phyloP scores from a whole-genome alignment of 1,284 basidiomycete genomes.

The Agaricales sp. region DNA sequence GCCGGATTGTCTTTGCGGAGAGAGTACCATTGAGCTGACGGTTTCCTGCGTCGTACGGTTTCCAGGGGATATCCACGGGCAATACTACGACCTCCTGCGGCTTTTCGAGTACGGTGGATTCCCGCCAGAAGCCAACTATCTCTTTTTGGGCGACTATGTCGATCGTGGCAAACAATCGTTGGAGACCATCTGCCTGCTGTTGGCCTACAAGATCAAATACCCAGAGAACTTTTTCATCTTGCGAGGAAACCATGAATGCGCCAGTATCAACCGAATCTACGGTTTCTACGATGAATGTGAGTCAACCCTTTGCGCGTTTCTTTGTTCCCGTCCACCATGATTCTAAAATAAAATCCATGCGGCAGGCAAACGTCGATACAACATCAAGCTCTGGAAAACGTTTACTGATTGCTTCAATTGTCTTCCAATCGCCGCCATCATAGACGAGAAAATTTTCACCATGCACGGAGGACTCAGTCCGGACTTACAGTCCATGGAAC shows the following conservation, averaged over 20 bases:
- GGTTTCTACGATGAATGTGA: conserved; percentile 95
- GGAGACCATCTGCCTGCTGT: conserved; percentile 86
- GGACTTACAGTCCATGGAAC: conserved; percentile 98
- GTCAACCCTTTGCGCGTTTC: conserved; percentile 20
- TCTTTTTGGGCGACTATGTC: conserved; percentile 93
- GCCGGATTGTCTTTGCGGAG: too few species aligned
- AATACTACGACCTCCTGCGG: conserved; percentile 91
- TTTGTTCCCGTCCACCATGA: too few species aligned
- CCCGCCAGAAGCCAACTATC: conserved; percentile 93
- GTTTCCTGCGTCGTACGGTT: background rate
- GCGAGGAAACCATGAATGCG: conserved; percentile 91
- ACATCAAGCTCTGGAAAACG: conserved; percentile 98
- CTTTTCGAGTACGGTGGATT: conserved; percentile 94
- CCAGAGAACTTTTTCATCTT: conserved; percentile 97
- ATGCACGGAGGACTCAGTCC: conserved; percentile 93
- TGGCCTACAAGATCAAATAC: conserved; percentile 97
- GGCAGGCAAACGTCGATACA: conserved; percentile 91
- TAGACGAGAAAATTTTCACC: conserved; percentile 96
- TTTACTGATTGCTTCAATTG: conserved; percentile 98
- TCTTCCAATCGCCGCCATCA: conserved; percentile 90
- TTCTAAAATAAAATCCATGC: conserved; percentile 7
- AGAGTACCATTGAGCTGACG: background rate
- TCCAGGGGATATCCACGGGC: conserved; percentile 87
- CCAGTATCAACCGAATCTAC: conserved; percentile 92
- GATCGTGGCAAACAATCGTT: conserved; percentile 92